phyloP scores from a whole-genome alignment of 1,284 basidiomycete genomes.

The Ceratobasidium sp. region DNA sequence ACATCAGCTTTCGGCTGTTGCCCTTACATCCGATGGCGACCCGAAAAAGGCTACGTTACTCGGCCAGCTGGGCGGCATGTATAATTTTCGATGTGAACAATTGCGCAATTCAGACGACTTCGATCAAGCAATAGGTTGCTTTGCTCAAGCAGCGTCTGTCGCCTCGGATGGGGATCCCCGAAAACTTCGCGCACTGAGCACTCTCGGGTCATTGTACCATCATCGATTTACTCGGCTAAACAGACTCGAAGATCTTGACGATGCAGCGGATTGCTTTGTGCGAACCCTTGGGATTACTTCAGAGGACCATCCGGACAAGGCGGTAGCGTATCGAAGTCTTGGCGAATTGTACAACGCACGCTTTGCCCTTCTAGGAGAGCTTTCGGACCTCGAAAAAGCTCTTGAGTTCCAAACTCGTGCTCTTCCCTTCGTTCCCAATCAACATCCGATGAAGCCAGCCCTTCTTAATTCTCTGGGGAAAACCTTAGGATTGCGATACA shows the following conservation, averaged over 20 bases:
- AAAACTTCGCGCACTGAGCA: constrained; percentile 3
- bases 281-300: neutral
- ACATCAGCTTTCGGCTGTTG: neutral
- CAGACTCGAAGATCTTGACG: neutral
- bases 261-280: neutral
- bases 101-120: constrained; percentile 9
- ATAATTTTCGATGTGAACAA: constrained; percentile 14
- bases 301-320: constrained; percentile 14
- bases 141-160: neutral
- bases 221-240: neutral
- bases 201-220: neutral
- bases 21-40: neutral
- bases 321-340: neutral
- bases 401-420: constrained; percentile 13
- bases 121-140: constrained; percentile 15
- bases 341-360: constrained; percentile 6
- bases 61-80: constrained; percentile 17
- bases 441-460: neutral
- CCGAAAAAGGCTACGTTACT: constrained; percentile 1
- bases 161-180: neutral
- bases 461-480: neutral
- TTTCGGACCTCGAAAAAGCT: constrained; percentile 22
- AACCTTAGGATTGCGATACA: neutral
- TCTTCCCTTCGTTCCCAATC: neutral
- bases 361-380: neutral